Conservation (phyloP, 139 green algal species). For the Protoeuglena noctilucae region DNA sequence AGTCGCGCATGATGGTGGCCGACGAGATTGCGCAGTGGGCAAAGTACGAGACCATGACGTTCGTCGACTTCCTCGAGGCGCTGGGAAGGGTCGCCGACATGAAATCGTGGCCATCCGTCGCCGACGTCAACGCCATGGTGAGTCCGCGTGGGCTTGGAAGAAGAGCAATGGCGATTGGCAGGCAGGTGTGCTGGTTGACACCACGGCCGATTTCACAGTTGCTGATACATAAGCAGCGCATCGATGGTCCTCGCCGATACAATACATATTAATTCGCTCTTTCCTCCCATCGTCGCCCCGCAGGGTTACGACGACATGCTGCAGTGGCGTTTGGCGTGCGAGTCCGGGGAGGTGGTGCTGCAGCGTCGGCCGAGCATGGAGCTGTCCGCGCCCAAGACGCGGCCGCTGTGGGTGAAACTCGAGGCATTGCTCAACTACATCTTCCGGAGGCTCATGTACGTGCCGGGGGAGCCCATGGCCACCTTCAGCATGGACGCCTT, state of each 20-base stretch:
- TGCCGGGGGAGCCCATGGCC: constrained; percentile 32
- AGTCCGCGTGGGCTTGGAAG: too few relatives aligned
- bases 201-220: not conserved
- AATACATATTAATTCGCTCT: not conserved
- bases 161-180: too few relatives aligned
- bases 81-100: constrained; percentile 42
- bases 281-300: not conserved
- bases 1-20: constrained; percentile 44
- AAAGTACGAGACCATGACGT: constrained; percentile 31
- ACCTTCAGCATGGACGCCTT: constrained; percentile 41
- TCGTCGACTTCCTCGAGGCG: constrained; percentile 54
- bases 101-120: constrained; percentile 33
- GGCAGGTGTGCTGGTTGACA: constrained; percentile 24
- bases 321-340: constrained; percentile 42
- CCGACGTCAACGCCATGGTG: constrained; percentile 12
- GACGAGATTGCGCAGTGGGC: constrained; percentile 66
- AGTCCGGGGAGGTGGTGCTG: constrained; percentile 6
- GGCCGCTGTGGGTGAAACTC: constrained; percentile 47
- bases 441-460: constrained; percentile 43
- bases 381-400: constrained; percentile 22
- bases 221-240: too few relatives aligned
- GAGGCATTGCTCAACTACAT: constrained; percentile 52
- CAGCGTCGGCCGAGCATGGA: constrained; percentile 12
- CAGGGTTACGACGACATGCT: constrained; percentile 28
- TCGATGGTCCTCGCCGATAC: too few relatives aligned